Evolutionary conservation across 2,329 filamentous ascomycete species (phyloP).

Genomic region (Colletotrichum eleusines): DNA sequence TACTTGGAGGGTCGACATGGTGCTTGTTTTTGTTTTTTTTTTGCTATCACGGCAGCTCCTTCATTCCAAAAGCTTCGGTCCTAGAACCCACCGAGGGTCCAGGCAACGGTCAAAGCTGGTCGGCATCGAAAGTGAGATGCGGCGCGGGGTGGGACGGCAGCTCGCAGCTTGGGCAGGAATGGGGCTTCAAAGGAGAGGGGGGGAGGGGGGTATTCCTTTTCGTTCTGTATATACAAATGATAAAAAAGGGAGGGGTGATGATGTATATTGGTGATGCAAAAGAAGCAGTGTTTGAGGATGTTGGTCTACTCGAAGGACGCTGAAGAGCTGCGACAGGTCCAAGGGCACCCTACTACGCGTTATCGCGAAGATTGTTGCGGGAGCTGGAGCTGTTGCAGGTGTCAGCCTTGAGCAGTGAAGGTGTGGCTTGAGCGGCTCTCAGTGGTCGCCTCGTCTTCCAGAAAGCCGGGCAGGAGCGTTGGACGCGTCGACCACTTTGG

Average conservation of each 20-base stretch:
- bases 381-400: constrained; percentile 29
- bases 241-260: background rate
- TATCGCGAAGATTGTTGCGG: constrained; percentile 17
- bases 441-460: constrained; percentile 24
- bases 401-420: constrained; percentile 36
- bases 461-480: constrained; percentile 12
- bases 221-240: background rate
- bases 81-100: constrained; percentile 53
- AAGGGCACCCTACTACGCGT: background rate
- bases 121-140: constrained; percentile 41
- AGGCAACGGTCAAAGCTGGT: constrained; percentile 41
- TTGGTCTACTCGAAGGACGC: constrained; percentile 26
- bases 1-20: constrained; percentile 62
- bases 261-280: background rate
- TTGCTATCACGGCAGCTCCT: constrained; percentile 35
- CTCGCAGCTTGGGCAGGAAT: constrained; percentile 23
- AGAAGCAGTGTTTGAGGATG: constrained; percentile 48
- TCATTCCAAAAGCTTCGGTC: constrained; percentile 43
- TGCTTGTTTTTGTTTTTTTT: constrained; percentile 24
- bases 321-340: constrained; percentile 1
- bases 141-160: constrained; percentile 18
- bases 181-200: background rate
- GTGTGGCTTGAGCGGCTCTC: constrained; percentile 37
- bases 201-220: too few relatives aligned
- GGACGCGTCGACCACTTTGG: background rate